Conservation (phyloP, 2,329 filamentous ascomycete genomes). For the Graphilbum fragrans region DNA sequence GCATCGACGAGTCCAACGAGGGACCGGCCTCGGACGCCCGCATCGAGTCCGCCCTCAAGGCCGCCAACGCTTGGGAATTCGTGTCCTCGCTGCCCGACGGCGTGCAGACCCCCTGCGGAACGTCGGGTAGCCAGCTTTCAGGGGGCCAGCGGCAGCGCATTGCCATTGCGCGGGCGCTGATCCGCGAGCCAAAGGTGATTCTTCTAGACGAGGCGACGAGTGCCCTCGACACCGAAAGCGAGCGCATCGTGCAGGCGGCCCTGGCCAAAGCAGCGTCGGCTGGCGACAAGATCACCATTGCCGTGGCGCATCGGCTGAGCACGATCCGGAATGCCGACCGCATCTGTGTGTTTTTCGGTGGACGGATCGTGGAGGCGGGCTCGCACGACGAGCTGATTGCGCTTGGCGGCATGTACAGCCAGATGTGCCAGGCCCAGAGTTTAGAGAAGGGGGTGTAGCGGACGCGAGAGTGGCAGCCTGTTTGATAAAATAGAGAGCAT, state of each 20-base stretch:
- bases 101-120: slow-evolving; percentile 42
- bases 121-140: slow-evolving; percentile 49
- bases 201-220: slow-evolving; percentile 48
- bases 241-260: slow-evolving; percentile 36
- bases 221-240: slow-evolving; percentile 36
- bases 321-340: slow-evolving; percentile 32
- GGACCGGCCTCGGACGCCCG: slow-evolving; percentile 18
- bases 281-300: slow-evolving; percentile 27
- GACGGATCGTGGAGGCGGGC: slow-evolving; percentile 39
- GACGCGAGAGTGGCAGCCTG: too few relatives aligned
- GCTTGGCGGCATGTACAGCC: slow-evolving; percentile 18
- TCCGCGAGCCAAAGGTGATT: slow-evolving; percentile 42
- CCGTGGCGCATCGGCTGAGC: slow-evolving; percentile 28
- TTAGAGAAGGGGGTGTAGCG: too few relatives aligned
- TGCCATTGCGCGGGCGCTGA: slow-evolving; percentile 43
- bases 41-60: slow-evolving; percentile 30
- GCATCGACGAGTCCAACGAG: slow-evolving; percentile 14
- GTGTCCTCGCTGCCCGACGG: slow-evolving; percentile 32
- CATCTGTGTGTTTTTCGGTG: slow-evolving; percentile 45
- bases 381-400: slow-evolving; percentile 37
- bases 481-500: too few relatives aligned
- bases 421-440: slow-evolving; percentile 5
- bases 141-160: too few relatives aligned
- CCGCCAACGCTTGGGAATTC: slow-evolving; percentile 38
- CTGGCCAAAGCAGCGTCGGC: slow-evolving; percentile 14